Percentiles rank a stretch among this genome's conserved stretches.
phyloP scores from a whole-genome alignment of 2,329 filamentous ascomycete genomes.

The Aureobasidium subglaciale region DNA sequence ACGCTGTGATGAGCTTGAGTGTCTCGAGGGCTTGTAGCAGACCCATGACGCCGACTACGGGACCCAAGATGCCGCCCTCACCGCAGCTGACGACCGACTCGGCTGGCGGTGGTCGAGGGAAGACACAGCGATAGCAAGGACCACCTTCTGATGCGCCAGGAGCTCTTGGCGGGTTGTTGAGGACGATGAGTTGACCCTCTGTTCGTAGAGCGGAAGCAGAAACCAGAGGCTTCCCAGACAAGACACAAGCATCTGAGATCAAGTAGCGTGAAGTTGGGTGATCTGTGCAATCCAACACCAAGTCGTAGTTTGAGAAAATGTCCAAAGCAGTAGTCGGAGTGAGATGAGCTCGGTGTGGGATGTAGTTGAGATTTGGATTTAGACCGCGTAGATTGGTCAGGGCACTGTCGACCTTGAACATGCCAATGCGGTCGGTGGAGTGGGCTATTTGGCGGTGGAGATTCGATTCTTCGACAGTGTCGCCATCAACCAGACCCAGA shows the following conservation, averaged over 20 bases:
- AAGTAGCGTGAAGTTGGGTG: slow-evolving; percentile 87
- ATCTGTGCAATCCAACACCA: slow-evolving; percentile 93
- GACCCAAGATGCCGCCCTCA: slow-evolving; percentile 86
- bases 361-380: slow-evolving; percentile 64
- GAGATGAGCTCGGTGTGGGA: slow-evolving; percentile 57
- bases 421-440: slow-evolving; percentile 60
- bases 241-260: slow-evolving; percentile 81
- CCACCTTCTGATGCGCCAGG: slow-evolving; percentile 55
- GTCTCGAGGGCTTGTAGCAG: slow-evolving; percentile 85
- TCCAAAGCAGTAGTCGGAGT: slow-evolving; percentile 59
- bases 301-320: slow-evolving; percentile 65
- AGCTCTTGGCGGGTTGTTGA: slow-evolving; percentile 69
- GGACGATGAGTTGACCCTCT: slow-evolving; percentile 81
- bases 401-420: slow-evolving; percentile 72
- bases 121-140: slow-evolving; percentile 91
- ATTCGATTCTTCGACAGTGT: slow-evolving; percentile 82
- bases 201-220: slow-evolving; percentile 84
- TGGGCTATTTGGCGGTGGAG: slow-evolving; percentile 89
- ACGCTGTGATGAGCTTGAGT: slow-evolving; percentile 65
- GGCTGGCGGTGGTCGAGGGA: slow-evolving; percentile 77
- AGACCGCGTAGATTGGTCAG: slow-evolving; percentile 40
- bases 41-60: slow-evolving; percentile 89
- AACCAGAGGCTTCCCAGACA: slow-evolving; percentile 70
- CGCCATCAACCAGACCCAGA: slow-evolving; percentile 79
- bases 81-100: slow-evolving; percentile 79